phyloP scores from a whole-genome alignment of 257 asterid genomes.

The Hygrophila difformis region DNA sequence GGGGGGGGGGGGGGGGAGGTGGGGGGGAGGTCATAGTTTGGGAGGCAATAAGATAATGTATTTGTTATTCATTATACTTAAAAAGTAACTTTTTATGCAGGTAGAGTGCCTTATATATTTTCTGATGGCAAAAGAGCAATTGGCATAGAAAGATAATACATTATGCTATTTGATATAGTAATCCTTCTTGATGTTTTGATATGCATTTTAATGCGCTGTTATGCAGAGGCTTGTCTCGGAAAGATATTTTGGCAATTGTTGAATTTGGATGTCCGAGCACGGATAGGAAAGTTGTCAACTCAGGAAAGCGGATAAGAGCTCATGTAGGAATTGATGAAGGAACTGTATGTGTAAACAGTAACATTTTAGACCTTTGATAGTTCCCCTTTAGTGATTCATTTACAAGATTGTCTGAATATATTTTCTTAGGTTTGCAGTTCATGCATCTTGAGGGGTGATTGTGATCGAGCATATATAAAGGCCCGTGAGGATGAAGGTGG shows the following conservation, averaged over 20 bases:
- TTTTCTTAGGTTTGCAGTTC: slow-evolving; percentile 78
- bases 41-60: too few relatives aligned
- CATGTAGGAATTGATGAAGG: slow-evolving; percentile 70
- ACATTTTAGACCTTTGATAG: background rate
- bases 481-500: slow-evolving; percentile 68
- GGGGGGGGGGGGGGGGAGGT: too few relatives aligned
- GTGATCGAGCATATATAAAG: slow-evolving; percentile 73
- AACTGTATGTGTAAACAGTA: slow-evolving; percentile 43
- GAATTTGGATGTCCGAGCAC: slow-evolving; percentile 80
- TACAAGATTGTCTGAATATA: slow-evolving; percentile 7
- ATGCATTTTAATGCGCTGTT: slow-evolving; percentile 9
- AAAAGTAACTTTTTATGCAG: too few relatives aligned
- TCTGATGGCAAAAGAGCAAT: too few relatives aligned
- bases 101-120: too few relatives aligned
- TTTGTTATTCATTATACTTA: too few relatives aligned
- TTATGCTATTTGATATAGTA: background rate
- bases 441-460: slow-evolving; percentile 79
- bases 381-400: background rate
- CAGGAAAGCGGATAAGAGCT: slow-evolving; percentile 84
- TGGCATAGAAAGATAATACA: too few relatives aligned
- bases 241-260: slow-evolving; percentile 53
- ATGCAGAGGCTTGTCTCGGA: slow-evolving; percentile 54
- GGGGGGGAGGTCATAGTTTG: too few relatives aligned
- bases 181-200: slow-evolving; percentile 4
- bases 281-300: slow-evolving; percentile 90